These are phyloP conservation scores for Aspergillus conjunctus DNA, from an alignment of 495 filamentous ascomycete genomes.

Conservation along the genomic window DNA sequence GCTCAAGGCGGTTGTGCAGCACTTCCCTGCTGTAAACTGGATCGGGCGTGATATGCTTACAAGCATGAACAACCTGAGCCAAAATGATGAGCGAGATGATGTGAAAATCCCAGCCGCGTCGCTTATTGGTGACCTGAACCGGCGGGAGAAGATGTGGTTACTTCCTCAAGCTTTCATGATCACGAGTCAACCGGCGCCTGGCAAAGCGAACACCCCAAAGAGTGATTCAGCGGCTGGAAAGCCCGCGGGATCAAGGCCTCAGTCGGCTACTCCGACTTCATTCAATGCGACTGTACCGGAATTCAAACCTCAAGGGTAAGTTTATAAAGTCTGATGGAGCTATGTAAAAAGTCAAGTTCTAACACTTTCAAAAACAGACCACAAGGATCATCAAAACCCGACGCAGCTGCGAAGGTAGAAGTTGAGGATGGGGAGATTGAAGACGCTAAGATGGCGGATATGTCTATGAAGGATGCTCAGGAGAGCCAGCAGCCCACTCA, in stretches of 20 bases:
- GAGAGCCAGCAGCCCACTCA: conserved; percentile 15
- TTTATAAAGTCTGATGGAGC: conserved; percentile 16
- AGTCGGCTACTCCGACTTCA: conserved; percentile 37
- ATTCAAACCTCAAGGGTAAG: conserved; percentile 54
- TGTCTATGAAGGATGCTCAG: conserved; percentile 22
- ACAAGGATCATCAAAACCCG: conserved; percentile 36
- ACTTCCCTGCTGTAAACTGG: conserved; percentile 87
- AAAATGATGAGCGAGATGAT: conserved; percentile 79
- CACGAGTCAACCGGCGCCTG: conserved; percentile 23
- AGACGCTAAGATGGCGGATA: conserved; percentile 58
- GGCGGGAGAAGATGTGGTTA: conserved; percentile 77
- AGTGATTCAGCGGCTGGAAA: conserved; percentile 35
- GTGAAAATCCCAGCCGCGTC: conserved; percentile 88
- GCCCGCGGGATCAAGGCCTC: conserved; percentile 40
- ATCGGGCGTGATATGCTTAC: conserved; percentile 73
- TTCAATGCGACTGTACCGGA: conserved; percentile 53
- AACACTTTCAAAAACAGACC: conserved; percentile 26
- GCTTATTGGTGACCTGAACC: conserved; percentile 78
- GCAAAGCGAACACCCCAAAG: conserved; percentile 14
- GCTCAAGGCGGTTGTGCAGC: conserved; percentile 74
- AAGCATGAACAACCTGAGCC: conserved; percentile 64
- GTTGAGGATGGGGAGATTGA: conserved; percentile 82
- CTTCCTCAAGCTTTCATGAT: conserved; percentile 75
- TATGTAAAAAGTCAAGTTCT: conserved; percentile 13
- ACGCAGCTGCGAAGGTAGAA: conserved; percentile 47